A percentile compares a stretch with the other conserved stretches of the same genome.
These are phyloP conservation scores for Aureobasidium sp. DNA, from an alignment of 2,329 filamentous ascomycete genomes.

Conservation along the genomic window DNA sequence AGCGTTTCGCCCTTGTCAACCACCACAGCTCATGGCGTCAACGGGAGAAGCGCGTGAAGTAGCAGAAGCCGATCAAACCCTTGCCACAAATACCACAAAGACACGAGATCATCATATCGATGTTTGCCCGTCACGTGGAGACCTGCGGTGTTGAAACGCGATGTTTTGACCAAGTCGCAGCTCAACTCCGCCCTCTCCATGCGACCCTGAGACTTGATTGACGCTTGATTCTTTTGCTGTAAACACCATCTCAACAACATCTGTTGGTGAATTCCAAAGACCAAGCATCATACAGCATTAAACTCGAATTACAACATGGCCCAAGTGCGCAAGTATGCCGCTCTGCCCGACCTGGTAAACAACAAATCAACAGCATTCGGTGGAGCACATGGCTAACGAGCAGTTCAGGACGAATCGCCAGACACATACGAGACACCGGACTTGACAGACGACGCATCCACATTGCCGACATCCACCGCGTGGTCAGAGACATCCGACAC, in stretches of 20 bases:
- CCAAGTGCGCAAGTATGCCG: conserved; percentile 17
- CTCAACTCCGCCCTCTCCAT: background rate
- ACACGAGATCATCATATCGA: too few species aligned
- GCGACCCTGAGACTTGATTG: background rate
- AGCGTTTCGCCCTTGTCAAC: too few species aligned
- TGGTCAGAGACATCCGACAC: conserved; percentile 34
- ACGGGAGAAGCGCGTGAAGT: background rate
- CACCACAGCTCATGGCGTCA: background rate
- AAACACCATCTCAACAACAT: background rate
- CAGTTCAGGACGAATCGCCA: conserved; percentile 46
- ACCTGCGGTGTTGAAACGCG: background rate
- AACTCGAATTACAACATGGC: conserved; percentile 7
- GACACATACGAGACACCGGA: conserved; percentile 97
- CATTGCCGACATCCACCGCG: conserved; percentile 43
- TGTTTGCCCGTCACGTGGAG: background rate
- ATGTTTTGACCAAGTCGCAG: background rate
- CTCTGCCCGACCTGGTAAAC: conserved; percentile 15
- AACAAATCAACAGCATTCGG: too few species aligned
- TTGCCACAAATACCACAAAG: background rate
- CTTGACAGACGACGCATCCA: conserved; percentile 81
- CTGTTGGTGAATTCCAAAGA: background rate
- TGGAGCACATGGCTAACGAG: background rate
- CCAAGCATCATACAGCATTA: too few species aligned
- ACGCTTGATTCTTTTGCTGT: background rate
- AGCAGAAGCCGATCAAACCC: too few species aligned